Base-by-base conservation (phyloP, 2,329 filamentous ascomycete genomes). In the Colletotrichum zoysiae region DNA sequence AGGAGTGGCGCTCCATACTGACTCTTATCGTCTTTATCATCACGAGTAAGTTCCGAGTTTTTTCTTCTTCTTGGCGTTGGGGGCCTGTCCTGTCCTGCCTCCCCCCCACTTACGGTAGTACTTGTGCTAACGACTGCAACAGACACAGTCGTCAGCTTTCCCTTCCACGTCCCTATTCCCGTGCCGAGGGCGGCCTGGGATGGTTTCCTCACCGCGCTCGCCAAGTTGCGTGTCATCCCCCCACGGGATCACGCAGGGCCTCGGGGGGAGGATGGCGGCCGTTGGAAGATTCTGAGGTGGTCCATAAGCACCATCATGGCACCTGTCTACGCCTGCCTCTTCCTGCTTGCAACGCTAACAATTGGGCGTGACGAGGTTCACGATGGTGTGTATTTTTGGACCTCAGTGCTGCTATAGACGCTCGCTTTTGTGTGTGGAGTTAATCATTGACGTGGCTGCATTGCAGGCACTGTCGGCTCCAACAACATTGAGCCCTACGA, bases 231-330 rank as follows among this genome's bases (percentile, higher is more conserved):
- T 64, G 82, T 92, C 55, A 87, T 89, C 38, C 44, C 70, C 7
- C 67, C 35, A 5, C 51, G 33, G 48, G 57, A 53, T 14, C 50
- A 74, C 50, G 70, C 71, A 74, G 50, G 77, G 76, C 77, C 67
- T 16, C 55, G 79, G 72, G 76, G 79, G 72, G 76, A 77, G 8
- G 44, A 80, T 67, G 56, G 73, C 48, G 80, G 81, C 63, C 63
- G 77, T 1, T 89, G 87, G 67, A 84, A 89, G 9, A 83, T 84
- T 23, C 78, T 91, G 44, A 78, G 81, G 4, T 88, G 93, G 48
- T 91, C 91, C 7, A 83, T 94, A 82, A 92, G 93, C 78, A 90
- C 93, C 74, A 83, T 93, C 55, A 94, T 92, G 0, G 90, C 91
- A 1, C 92, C 92, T 0, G 80, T 94, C 18, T 88, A 93, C 68